Percentiles rank a stretch among this genome's conserved stretches.
Evolutionary conservation across 768 basidiomycete species (phyloP).

Genomic region (Cantharellus cinnabarinus): DNA sequence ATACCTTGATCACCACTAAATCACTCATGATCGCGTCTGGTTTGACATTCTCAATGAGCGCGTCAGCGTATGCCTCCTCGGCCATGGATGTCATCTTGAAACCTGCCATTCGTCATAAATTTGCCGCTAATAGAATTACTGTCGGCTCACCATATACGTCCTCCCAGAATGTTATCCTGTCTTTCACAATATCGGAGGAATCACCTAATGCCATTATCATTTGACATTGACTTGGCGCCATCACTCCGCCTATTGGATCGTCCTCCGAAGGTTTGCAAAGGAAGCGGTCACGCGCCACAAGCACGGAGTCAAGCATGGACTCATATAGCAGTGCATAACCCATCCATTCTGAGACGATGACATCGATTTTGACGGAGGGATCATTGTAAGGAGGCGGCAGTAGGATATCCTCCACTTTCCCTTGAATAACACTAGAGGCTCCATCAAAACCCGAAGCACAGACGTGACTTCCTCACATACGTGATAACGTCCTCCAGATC

Average conservation of each 20-base stretch:
- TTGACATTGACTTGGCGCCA: slow-evolving; percentile 79
- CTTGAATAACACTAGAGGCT: slow-evolving; percentile 45
- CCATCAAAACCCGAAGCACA: background rate
- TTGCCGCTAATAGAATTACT: background rate
- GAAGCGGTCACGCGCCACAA: slow-evolving; percentile 74
- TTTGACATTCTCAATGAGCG: slow-evolving; percentile 61
- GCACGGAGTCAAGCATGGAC: slow-evolving; percentile 91
- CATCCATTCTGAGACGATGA: slow-evolving; percentile 99
- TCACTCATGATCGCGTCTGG: slow-evolving; percentile 43
- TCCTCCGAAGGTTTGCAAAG: slow-evolving; percentile 29
- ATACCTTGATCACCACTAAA: slow-evolving; percentile 47
- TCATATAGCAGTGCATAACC: slow-evolving; percentile 84
- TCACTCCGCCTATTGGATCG: slow-evolving; percentile 29
- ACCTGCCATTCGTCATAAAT: slow-evolving; percentile 25
- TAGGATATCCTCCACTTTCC: slow-evolving; percentile 73
- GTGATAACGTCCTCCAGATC: slow-evolving; percentile 48
- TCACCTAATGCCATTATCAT: slow-evolving; percentile 76
- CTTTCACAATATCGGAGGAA: slow-evolving; percentile 50
- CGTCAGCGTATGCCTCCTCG: slow-evolving; percentile 52
- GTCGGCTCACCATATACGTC: slow-evolving; percentile 60
- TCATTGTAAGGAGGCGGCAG: slow-evolving; percentile 35
- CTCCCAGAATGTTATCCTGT: slow-evolving; percentile 76
- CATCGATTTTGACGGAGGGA: slow-evolving; percentile 35
- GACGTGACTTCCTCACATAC: slow-evolving; percentile 13
- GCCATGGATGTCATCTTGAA: slow-evolving; percentile 80